Evolutionary conservation across 2,329 filamentous ascomycete genomes (phyloP).

Genomic region (Teratosphaeria gauchensis): DNA sequence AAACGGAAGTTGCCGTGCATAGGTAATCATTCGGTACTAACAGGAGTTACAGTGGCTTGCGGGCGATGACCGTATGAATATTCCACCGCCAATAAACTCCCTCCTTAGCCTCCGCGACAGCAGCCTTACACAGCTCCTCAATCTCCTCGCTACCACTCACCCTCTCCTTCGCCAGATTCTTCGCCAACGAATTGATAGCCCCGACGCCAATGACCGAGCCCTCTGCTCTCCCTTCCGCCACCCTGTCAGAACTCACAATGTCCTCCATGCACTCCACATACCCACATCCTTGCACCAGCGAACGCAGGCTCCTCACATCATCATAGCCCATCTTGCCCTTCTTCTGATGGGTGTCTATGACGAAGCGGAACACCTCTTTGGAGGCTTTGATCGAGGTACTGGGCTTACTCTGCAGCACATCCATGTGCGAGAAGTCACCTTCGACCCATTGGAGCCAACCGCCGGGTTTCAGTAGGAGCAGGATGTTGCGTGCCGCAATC

Average conservation of each 20-base stretch:
- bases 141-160: neutral
- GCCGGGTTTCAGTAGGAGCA: conserved; percentile 13
- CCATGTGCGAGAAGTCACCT: conserved; percentile 5
- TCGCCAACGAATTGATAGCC: conserved; percentile 1
- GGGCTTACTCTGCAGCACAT: conserved; percentile 2
- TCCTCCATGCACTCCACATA: conserved; percentile 7
- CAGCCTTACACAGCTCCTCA: conserved; percentile 3
- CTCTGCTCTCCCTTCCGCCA: conserved; percentile 4
- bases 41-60: neutral
- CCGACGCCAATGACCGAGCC: neutral
- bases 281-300: conserved; percentile 2
- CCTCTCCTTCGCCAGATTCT: neutral
- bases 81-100: conserved; percentile 8
- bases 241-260: conserved; percentile 11
- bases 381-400: neutral
- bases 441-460: conserved; percentile 16
- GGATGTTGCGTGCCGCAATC: conserved; percentile 5
- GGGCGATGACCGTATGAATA: conserved; percentile 7
- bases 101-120: conserved; percentile 1
- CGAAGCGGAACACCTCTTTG: neutral
- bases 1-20: neutral
- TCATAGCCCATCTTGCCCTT: neutral
- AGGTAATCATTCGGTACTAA: neutral
- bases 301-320: neutral
- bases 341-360: neutral